Conservation (phyloP, 1,284 basidiomycete genomes). For the Sporisorium sorghi region DNA sequence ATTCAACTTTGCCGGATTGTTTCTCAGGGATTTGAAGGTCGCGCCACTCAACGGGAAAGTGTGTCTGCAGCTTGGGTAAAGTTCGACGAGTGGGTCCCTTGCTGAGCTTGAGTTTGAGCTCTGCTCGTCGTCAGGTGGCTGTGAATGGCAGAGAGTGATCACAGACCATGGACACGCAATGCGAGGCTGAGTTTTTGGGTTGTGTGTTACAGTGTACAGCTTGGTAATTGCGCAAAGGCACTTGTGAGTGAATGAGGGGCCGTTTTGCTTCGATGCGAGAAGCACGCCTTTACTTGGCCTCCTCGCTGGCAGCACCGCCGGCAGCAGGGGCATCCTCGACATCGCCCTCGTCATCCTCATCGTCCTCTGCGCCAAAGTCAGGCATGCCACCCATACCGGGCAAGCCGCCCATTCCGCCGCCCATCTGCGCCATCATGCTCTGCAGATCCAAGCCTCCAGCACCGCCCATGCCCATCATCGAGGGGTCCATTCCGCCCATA, state of each 20-base stretch:
- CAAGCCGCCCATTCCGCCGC: constrained; percentile 32
- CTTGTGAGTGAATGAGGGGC: too few relatives aligned
- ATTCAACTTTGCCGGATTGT: background rate
- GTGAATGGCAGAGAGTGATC: too few relatives aligned
- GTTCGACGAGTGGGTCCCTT: too few relatives aligned
- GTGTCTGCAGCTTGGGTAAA: too few relatives aligned
- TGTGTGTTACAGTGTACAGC: constrained; percentile 1
- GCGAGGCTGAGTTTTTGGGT: background rate
- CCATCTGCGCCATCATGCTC: constrained; percentile 36
- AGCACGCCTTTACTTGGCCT: constrained; percentile 41
- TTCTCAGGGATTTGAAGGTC: background rate
- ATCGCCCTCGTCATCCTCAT: constrained; percentile 56
- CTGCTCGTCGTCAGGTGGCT: too few relatives aligned
- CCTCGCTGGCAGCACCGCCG: constrained; percentile 22
- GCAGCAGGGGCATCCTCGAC: constrained; percentile 68
- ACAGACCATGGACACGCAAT: background rate
- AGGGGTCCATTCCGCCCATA: constrained; percentile 30
- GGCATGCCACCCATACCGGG: constrained; percentile 31
- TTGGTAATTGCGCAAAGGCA: background rate
- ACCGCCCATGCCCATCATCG: constrained; percentile 35
- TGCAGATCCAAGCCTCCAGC: constrained; percentile 39
- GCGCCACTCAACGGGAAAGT: too few relatives aligned
- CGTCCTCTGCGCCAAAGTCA: constrained; percentile 51
- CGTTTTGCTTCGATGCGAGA: too few relatives aligned
- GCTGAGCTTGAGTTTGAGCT: background rate